These are phyloP conservation scores for Parastagonospora nodorum DNA, from an alignment of 2,329 filamentous ascomycete genomes.

Conservation along the genomic window DNA sequence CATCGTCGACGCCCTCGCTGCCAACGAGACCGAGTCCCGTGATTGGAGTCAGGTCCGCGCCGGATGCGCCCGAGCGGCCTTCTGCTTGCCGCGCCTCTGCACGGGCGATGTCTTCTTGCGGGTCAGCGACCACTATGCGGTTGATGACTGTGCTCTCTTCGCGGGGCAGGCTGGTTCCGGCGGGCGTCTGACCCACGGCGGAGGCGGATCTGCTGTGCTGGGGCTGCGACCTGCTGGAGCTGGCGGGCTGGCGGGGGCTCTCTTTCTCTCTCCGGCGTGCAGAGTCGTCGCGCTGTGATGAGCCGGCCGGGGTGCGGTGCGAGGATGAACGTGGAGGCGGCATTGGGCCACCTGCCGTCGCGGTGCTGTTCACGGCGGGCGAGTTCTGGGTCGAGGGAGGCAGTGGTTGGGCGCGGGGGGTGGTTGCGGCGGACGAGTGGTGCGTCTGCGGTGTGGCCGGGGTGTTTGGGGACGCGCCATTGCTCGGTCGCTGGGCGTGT, in stretches of 20 bases:
- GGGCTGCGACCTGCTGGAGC: constrained; percentile 42
- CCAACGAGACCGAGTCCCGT: constrained; percentile 56
- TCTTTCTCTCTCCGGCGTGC: constrained; percentile 55
- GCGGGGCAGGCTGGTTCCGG: constrained; percentile 62
- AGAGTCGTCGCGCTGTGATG: constrained; percentile 32
- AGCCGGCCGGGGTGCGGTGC: constrained; percentile 53
- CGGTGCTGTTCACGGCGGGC: constrained; percentile 53
- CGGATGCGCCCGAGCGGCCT: constrained; percentile 53
- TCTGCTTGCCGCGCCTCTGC: constrained; percentile 72
- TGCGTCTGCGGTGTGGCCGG: constrained; percentile 42
- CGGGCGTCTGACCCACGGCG: constrained; percentile 60
- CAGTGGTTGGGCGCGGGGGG: constrained; percentile 52
- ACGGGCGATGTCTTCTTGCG: constrained; percentile 72
- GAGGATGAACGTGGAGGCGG: constrained; percentile 82
- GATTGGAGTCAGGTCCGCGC: constrained; percentile 52
- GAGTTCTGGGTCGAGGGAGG: constrained; percentile 50
- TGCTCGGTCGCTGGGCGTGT: constrained; percentile 42
- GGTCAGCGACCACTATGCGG: constrained; percentile 75
- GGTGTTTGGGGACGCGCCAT: constrained; percentile 49
- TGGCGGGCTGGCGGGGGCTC: constrained; percentile 44
- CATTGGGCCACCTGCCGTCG: constrained; percentile 65
- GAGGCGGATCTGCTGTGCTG: constrained; percentile 52
- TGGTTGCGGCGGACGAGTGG: constrained; percentile 42
- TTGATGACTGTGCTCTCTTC: constrained; percentile 82
- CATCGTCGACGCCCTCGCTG: constrained; percentile 57